These are phyloP conservation scores for Salix dunnii DNA, from an alignment of 345 rosid genomes.

Conservation along the genomic window DNA sequence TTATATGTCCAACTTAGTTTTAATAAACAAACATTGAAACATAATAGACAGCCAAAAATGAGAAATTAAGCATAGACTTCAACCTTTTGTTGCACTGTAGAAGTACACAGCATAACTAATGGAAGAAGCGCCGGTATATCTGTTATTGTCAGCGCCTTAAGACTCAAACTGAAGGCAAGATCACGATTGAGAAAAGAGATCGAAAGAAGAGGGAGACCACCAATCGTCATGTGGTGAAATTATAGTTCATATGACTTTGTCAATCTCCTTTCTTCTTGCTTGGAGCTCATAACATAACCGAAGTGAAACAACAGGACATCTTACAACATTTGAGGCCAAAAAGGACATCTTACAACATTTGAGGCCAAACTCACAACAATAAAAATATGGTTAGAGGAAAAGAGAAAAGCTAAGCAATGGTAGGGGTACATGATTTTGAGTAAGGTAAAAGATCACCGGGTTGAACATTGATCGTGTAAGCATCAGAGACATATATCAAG, in stretches of 20 bases:
- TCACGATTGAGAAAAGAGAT: conserved; percentile 62
- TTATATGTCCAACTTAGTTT: neutral
- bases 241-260: conserved; percentile 2
- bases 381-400: too few species aligned
- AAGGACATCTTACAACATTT: too few species aligned
- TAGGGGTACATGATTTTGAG: too few species aligned
- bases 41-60: neutral
- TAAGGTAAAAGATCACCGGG: too few species aligned
- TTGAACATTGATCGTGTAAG: too few species aligned
- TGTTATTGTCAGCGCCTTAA: conserved; percentile 52
- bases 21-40: neutral
- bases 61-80: conserved; percentile 57
- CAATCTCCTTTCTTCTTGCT: conserved; percentile 1
- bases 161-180: conserved; percentile 52
- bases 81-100: conserved; percentile 86
- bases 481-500: too few species aligned
- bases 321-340: too few species aligned
- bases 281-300: neutral
- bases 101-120: conserved; percentile 91
- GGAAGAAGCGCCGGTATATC: conserved; percentile 69
- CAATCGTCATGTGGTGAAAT: conserved; percentile 84
- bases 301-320: neutral
- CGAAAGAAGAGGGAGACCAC: conserved; percentile 73
- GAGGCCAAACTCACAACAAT: neutral
- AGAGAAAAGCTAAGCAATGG: too few species aligned